Conservation (phyloP, 106 monocot genomes). For the Dioscorea dumetorum region DNA sequence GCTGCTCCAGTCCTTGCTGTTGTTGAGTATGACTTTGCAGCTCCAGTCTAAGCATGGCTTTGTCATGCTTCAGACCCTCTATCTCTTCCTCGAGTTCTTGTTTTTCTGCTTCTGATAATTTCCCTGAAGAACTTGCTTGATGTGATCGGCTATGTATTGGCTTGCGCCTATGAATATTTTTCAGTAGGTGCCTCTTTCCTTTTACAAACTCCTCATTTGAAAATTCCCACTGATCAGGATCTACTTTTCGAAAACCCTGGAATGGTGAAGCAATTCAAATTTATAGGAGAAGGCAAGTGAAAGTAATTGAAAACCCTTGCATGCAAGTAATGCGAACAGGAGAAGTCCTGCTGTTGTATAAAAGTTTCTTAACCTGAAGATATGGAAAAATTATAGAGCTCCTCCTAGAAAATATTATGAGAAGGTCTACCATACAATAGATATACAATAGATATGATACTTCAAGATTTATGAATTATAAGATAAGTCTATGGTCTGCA, state of each 20-base stretch:
- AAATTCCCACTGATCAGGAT: constrained; percentile 85
- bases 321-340: too few relatives aligned
- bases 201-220: constrained; percentile 71
- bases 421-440: too few relatives aligned
- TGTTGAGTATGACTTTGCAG: constrained; percentile 47
- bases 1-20: constrained; percentile 35
- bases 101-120: constrained; percentile 51
- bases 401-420: too few relatives aligned
- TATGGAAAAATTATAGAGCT: too few relatives aligned
- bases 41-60: constrained; percentile 36
- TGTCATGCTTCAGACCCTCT: constrained; percentile 49
- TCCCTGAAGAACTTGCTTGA: constrained; percentile 9
- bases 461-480: too few relatives aligned
- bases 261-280: too few relatives aligned
- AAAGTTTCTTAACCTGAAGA: too few relatives aligned
- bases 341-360: too few relatives aligned
- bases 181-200: constrained; percentile 56
- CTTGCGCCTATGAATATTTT: constrained; percentile 75
- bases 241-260: constrained; percentile 78
- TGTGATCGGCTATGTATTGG: constrained; percentile 68
- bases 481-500: too few relatives aligned
- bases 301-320: too few relatives aligned
- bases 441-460: too few relatives aligned
- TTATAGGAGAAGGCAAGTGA: too few relatives aligned
- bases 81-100: constrained; percentile 63